phyloP scores from a whole-genome alignment of 306 rosid species.

The Malus domestica region ASM211411v1 NC_041801.1:17506001-17506500 shows the following conservation, averaged over 20 bases:
- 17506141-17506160: conserved; percentile 68
- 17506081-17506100: conserved; percentile 76
- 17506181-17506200: conserved; percentile 77
- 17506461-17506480: conserved; percentile 13
- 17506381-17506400: conserved; percentile 8
- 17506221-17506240: conserved; percentile 63
- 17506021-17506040: conserved; percentile 21
- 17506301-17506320: not conserved
- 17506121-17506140: conserved; percentile 58
- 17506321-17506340: not conserved
- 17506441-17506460: not conserved
- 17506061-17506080: conserved; percentile 72
- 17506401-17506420: conserved; percentile 14
- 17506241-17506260: not conserved
- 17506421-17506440: not conserved
- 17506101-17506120: conserved; percentile 86
- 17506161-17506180: conserved; percentile 79
- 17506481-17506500: not conserved
- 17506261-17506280: not conserved
- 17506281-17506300: not conserved
- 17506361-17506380: conserved; percentile 8
- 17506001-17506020: conserved; percentile 9
- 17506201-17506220: conserved; percentile 66
- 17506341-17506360: not conserved
- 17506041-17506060: conserved; percentile 54